Evolutionary conservation across 1,139 yeast species (phyloP).

Genomic region (Protomyces macrosporus): DNA sequence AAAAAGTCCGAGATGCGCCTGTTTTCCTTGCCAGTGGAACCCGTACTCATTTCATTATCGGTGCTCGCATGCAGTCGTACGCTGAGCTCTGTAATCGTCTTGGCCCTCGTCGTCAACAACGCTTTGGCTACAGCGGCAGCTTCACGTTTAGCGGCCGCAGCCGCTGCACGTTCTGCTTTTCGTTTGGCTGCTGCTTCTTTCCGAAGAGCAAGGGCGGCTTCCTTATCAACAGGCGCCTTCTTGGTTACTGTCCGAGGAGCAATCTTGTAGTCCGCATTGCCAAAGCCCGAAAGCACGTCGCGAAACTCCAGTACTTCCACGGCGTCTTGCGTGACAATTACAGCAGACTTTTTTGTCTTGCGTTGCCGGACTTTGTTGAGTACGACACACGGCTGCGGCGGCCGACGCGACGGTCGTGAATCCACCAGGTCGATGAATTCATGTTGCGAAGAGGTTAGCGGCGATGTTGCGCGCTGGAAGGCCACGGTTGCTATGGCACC

Average conservation of each 20-base stretch:
- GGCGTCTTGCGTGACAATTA: neutral
- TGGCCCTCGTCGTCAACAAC: neutral
- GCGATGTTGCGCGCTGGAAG: neutral
- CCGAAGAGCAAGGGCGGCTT: neutral
- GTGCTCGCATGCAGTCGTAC: neutral
- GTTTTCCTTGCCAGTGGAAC: neutral
- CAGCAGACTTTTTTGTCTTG: neutral
- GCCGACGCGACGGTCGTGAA: neutral
- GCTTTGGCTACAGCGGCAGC: neutral
- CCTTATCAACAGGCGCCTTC: neutral
- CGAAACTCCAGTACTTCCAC: neutral
- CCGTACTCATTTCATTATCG: too few relatives aligned
- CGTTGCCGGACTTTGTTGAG: neutral
- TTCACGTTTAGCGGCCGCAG: neutral
- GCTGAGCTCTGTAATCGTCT: neutral
- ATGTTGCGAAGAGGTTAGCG: neutral
- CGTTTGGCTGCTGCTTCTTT: neutral
- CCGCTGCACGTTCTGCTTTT: neutral
- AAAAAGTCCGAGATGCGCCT: neutral
- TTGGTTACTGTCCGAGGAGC: neutral
- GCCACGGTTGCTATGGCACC: too few relatives aligned
- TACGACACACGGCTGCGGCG: neutral
- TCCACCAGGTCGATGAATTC: neutral
- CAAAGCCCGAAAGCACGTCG: neutral
- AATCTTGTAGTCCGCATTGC: neutral